Evolutionary conservation across 2,329 filamentous ascomycete species (phyloP).

Genomic region (Diplodia seriata): DNA sequence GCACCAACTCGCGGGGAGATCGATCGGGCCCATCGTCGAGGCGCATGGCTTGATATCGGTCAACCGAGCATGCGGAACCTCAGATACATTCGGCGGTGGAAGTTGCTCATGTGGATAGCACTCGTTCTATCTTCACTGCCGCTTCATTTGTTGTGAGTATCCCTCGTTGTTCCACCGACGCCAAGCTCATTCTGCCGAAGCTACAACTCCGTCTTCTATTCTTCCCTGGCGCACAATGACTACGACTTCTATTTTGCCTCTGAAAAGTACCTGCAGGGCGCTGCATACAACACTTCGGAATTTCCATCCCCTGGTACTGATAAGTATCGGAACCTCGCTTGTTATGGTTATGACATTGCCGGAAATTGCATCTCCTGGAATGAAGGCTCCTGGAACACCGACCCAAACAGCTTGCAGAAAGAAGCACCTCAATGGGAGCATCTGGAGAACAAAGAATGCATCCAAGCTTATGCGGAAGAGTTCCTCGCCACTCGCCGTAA

Average conservation of each 20-base stretch:
- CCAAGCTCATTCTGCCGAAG: neutral
- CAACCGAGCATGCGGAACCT: slow-evolving; percentile 51
- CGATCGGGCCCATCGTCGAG: neutral
- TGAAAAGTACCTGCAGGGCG: neutral
- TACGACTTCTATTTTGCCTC: neutral
- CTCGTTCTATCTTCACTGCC: slow-evolving; percentile 14
- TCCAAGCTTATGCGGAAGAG: neutral
- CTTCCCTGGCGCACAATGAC: slow-evolving; percentile 1
- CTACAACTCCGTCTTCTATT: slow-evolving; percentile 3
- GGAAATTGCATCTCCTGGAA: too few relatives aligned
- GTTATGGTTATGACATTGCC: neutral
- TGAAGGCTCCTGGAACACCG: neutral
- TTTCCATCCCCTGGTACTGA: neutral
- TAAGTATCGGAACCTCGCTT: neutral
- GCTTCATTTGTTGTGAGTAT: slow-evolving; percentile 21
- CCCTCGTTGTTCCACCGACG: neutral
- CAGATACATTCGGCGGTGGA: slow-evolving; percentile 32
- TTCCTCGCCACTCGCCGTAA: neutral
- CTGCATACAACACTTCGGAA: neutral
- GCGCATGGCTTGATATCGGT: slow-evolving; percentile 55
- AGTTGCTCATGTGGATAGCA: neutral
- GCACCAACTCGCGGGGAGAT: slow-evolving; percentile 24
- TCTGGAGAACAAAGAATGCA: slow-evolving; percentile 3
- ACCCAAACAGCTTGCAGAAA: neutral
- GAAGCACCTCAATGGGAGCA: neutral